These are phyloP conservation scores for Myxozyma neotropica DNA, from an alignment of 805 yeast species.

Conservation along the genomic window DNA sequence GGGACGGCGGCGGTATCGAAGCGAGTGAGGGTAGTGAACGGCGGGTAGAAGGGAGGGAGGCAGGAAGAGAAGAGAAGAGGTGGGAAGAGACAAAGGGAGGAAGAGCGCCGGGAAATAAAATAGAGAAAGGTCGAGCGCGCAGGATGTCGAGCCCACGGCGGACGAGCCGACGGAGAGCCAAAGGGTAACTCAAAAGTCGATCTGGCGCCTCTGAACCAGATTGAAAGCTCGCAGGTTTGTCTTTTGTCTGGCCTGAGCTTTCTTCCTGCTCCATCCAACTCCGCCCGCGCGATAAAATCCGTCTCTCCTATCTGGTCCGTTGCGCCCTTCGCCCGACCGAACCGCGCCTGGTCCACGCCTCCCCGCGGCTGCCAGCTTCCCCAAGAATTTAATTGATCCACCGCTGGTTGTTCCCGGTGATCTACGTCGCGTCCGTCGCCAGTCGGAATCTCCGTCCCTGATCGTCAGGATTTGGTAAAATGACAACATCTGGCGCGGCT, in stretches of 20 bases:
- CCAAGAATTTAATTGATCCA: no score
- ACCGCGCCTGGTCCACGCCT: no score
- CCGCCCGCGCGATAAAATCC: background rate
- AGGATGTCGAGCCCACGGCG: constrained; percentile 1
- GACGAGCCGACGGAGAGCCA: constrained; percentile 5
- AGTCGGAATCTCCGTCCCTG: background rate
- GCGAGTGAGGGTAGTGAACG: background rate
- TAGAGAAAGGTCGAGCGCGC: constrained; percentile 9
- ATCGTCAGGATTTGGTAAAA: background rate
- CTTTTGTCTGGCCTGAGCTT: constrained; percentile 10
- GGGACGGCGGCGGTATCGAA: background rate
- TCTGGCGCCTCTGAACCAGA: background rate
- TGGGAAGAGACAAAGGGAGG: background rate
- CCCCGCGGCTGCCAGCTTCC: no score
- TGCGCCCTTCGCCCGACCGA: no score
- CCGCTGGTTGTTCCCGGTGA: no score
- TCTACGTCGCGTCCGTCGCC: background rate
- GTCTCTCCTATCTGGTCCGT: no score
- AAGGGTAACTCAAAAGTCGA: no score
- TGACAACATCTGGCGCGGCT: background rate
- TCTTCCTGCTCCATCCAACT: no score
- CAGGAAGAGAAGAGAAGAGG: background rate
- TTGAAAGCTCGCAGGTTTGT: background rate
- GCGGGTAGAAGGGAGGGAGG: background rate
- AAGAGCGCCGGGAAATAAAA: background rate